Base-by-base conservation (phyloP, 1,139 yeast genomes). In the Dujonia santamariae region DNA sequence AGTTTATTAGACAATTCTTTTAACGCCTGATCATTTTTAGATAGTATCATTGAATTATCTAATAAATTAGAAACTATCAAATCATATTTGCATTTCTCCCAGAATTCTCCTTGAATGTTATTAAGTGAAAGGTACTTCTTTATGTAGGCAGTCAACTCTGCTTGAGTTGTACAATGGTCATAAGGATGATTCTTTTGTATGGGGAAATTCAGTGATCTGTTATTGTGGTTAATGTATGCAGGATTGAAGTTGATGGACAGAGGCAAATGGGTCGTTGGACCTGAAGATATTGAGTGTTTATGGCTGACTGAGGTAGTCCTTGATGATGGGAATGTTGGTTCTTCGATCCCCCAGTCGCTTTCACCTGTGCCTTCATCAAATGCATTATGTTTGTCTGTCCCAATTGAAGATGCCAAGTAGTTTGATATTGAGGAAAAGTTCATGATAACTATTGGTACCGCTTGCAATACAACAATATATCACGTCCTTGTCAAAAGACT, bases 261-360 rank as follows among this genome's bases (percentile, higher is more conserved):
- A 7, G 26, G 26, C 26, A 12, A 12, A n/a, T 7, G 11, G 6
- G 14, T 11, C 13, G 14, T 12, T 12, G 14, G 6, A 6, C 7
- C 13, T 8, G 54, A 43, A 20, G 50, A 42, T 15, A 41, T 28
- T 3, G 36, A 18, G 24, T 27, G 31, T 14, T 26, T 32, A 7
- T 25, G 34, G 29, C 30, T 24, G 5, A 32, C 21, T 18, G 32
- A 27, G 15, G 39, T 30, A 31, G 32, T 25, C 20, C 38, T 21
- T 7, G 36, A 32, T 3, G 36, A 32, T 9, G 37, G 37, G 5
- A 33, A 19, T 7, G 36, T 36, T 12, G 53, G 37, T 24, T 63
- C 71, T 37, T 65, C 72, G 17, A 65, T 64, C 1, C 72, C 72
- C 72, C 72, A 65, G 42, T 65, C 72, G 37, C 70, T 60, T 28